Evolutionary conservation across 2,329 filamentous ascomycete genomes (phyloP).

Genomic region (Fusarium azukiicola): DNA sequence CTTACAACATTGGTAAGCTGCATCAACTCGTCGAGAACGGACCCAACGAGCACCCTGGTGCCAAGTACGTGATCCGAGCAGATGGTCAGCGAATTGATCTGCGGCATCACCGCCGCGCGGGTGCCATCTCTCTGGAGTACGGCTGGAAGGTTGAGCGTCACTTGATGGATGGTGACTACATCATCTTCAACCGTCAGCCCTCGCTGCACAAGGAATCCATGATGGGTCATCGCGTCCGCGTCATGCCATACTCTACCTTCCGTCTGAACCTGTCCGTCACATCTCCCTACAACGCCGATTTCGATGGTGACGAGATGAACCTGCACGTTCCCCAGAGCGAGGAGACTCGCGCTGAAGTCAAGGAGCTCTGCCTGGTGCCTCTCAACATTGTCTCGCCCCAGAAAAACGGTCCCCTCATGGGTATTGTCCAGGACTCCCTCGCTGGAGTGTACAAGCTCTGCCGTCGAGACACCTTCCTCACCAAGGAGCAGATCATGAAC

Average conservation of each 20-base stretch:
- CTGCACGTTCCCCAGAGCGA: constrained; percentile 99
- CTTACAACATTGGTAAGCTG: constrained; percentile 97
- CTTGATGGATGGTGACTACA: constrained; percentile 96
- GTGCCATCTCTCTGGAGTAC: constrained; percentile 93
- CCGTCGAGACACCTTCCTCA: constrained; percentile 94
- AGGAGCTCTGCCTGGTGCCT: constrained; percentile 97
- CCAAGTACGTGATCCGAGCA: constrained; percentile 96
- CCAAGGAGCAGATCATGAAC: constrained; percentile 96
- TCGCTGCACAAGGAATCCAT: constrained; percentile 99
- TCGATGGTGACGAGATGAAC: constrained; percentile 99
- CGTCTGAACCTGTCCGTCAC: constrained; percentile 98
- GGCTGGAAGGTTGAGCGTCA: constrained; percentile 99
- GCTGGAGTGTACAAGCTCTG: constrained; percentile 99
- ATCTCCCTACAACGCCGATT: constrained; percentile 99
- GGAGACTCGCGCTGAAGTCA: constrained; percentile 96
- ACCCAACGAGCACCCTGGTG: constrained; percentile 96
- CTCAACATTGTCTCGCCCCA: constrained; percentile 99
- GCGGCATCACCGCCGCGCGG: constrained; percentile 93
- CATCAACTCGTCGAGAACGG: constrained; percentile 95
- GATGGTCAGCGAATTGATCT: constrained; percentile 97
- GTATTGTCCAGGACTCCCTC: constrained; percentile 99
- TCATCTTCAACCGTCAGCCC: constrained; percentile 99
- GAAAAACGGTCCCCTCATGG: constrained; percentile 98
- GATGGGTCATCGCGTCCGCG: constrained; percentile 99
- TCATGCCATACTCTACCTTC: constrained; percentile 99